phyloP scores from a whole-genome alignment of 805 yeast species.

The Komagataella pseudopastoris region DNA sequence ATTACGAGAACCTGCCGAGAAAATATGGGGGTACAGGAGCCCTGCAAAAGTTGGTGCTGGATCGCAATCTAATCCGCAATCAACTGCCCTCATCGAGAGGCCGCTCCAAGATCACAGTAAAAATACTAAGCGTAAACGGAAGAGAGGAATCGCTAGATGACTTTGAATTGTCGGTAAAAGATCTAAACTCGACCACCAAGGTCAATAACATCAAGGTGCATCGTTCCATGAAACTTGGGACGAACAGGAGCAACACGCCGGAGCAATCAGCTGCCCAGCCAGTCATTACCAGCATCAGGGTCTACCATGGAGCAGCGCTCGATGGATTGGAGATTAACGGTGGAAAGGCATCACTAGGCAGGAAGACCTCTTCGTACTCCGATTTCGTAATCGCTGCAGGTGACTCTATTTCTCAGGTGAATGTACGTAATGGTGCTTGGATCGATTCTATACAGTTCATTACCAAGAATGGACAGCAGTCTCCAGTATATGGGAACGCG shows the following conservation, averaged over 20 bases:
- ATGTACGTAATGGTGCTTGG: conserved; percentile 74
- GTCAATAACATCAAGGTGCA: conserved; percentile 5
- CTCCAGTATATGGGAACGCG: conserved; percentile 51
- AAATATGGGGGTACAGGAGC: conserved; percentile 49
- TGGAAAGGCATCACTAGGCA: conserved; percentile 31
- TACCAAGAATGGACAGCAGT: conserved; percentile 39
- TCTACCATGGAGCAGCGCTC: conserved; percentile 64
- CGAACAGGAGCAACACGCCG: conserved; percentile 11
- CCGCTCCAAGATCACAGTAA: conserved; percentile 22
- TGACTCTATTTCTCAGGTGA: conserved; percentile 48
- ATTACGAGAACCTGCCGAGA: conserved; percentile 46
- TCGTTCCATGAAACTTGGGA: conserved; percentile 10
- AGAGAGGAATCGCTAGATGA: conserved; percentile 51
- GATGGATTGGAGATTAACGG: conserved; percentile 64
- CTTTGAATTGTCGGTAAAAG: conserved; percentile 21
- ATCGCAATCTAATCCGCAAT: conserved; percentile 29
- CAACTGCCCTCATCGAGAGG: conserved; percentile 16
- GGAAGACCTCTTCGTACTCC: conserved; percentile 32
- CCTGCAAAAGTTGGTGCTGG: conserved; percentile 34
- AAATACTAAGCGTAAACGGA: conserved; percentile 37
- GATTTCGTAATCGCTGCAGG: conserved; percentile 43
- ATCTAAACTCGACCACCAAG: conserved; percentile 6
- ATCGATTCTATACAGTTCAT: conserved; percentile 73
- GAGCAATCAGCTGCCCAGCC: conserved; percentile 21
- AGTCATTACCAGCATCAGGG: conserved; percentile 35